Percentiles rank a stretch among this genome's conserved stretches.
phyloP scores from a whole-genome alignment of 2,329 filamentous ascomycete genomes.

The Ophiostoma pallidulum region DNA sequence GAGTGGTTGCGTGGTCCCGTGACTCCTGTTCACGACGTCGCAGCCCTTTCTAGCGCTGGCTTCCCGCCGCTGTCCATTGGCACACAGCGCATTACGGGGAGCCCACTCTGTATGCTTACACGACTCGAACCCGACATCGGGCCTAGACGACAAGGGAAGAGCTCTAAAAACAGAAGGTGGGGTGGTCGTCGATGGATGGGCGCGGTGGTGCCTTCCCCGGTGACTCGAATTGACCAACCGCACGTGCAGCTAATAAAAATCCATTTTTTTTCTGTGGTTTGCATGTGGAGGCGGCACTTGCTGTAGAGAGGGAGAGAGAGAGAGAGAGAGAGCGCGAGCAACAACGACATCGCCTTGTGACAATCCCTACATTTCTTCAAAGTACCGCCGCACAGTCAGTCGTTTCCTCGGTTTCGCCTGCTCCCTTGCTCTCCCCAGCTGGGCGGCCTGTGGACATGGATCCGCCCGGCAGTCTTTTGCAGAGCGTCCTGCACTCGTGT shows the following conservation, averaged over 20 bases:
- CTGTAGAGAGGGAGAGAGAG: too few species aligned
- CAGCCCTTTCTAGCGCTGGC: too few species aligned
- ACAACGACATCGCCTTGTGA: not conserved
- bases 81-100: too few species aligned
- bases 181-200: not conserved
- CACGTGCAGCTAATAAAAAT: not conserved
- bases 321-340: too few species aligned
- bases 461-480: slow-evolving; percentile 11
- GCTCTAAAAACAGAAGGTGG: not conserved
- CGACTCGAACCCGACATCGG: slow-evolving; percentile 9
- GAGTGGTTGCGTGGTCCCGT: too few species aligned
- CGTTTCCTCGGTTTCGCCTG: too few species aligned
- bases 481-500: slow-evolving; percentile 11
- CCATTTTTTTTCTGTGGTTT: not conserved
- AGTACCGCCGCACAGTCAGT: too few species aligned
- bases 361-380: too few species aligned
- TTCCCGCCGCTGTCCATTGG: too few species aligned
- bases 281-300: too few species aligned
- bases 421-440: not conserved
- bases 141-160: not conserved
- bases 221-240: slow-evolving; percentile 11
- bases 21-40: too few species aligned
- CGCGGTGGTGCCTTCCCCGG: not conserved
- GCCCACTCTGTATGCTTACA: too few species aligned
- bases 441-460: slow-evolving; percentile 10